Evolutionary conservation across 768 basidiomycete genomes (phyloP), one percentile per base, ranked within the genome.

Genomic region (Lentinula raphanica): DNA sequence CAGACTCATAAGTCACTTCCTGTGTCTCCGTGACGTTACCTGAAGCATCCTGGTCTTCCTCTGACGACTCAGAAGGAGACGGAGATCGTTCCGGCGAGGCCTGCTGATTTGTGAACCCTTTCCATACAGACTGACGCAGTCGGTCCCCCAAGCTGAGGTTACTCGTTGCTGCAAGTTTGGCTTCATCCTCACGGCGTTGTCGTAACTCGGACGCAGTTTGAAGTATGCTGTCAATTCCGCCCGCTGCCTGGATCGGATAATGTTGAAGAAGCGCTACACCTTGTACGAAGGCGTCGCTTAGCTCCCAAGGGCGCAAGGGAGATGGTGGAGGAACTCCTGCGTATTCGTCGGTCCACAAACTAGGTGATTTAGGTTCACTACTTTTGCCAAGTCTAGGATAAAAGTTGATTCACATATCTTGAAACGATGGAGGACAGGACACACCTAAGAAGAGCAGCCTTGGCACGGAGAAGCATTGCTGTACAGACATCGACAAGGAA

Each of bases 401-500:
- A 23, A 5, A 35, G 12, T 9, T 19, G 13, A 27, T 39, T 21
- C 3, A 25, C 23, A 25, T 23, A 15, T 3, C 2, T 25, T 5
- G 4, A 15, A 15, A 15, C 5, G 32, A 21, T 35, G 32, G 6
- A 13, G 5, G 1, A 49, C 42, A 23, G 55, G 2, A 36, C 78
- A 35, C 63, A 87, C 88, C 81, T 74, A 38, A 83, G 76, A 9
- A 91, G 69, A 13, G 78, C 76, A 2, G 71, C 68, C 44, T 82
- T 80, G 1, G 79, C 77, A 51, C 82, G 78, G 21, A 90, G 70
- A 27, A 91, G 75, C 82, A 92, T 87, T 48, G 82, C 78, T 0
- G 83, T 78, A 59, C 88, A 88, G 29, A 92, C 71, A 61, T 90
- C 86, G 53, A 90, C 66, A n/a, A 91, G 75, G 62, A 77, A 78